Evolutionary conservation across 2,329 filamentous ascomycete genomes (phyloP).

Genomic region (Cladosporium sp.): DNA sequence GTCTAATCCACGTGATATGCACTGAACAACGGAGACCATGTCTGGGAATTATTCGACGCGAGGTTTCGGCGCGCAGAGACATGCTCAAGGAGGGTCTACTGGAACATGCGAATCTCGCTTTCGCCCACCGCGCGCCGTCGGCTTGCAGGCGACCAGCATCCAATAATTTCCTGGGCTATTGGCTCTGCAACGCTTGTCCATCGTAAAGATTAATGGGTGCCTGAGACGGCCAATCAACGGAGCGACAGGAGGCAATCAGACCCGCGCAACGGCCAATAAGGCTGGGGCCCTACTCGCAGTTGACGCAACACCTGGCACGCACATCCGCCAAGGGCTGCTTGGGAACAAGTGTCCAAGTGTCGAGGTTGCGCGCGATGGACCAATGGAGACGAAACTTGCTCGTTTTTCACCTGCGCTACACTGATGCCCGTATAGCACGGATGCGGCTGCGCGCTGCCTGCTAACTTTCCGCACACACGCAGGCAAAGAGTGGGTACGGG

Average conservation of each 20-base stretch:
- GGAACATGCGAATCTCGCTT: slow-evolving; percentile 9
- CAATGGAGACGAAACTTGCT: slow-evolving; percentile 12
- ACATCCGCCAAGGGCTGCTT: slow-evolving; percentile 8
- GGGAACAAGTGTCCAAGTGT: slow-evolving; percentile 11
- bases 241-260: slow-evolving; percentile 5
- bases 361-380: slow-evolving; percentile 7
- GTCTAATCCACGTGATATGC: slow-evolving; percentile 9
- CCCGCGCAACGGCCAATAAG: slow-evolving; percentile 16
- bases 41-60: slow-evolving; percentile 1
- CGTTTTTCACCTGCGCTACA: slow-evolving; percentile 13
- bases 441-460: slow-evolving; percentile 5
- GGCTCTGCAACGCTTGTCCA: slow-evolving; percentile 16
- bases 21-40: neutral
- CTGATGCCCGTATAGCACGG: slow-evolving; percentile 3
- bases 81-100: neutral
- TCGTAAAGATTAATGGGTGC: slow-evolving; percentile 16
- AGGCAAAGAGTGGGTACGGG: slow-evolving; percentile 10
- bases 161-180: slow-evolving; percentile 19
- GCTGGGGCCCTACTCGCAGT: slow-evolving; percentile 11
- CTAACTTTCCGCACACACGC: slow-evolving; percentile 11
- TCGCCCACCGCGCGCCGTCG: slow-evolving; percentile 6
- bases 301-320: slow-evolving; percentile 17
- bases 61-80: slow-evolving; percentile 7
- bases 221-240: slow-evolving; percentile 7
- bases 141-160: slow-evolving; percentile 8